These are phyloP conservation scores for Micractinium sp. DNA, from an alignment of 139 green algal genomes.

Conservation along the genomic window DNA sequence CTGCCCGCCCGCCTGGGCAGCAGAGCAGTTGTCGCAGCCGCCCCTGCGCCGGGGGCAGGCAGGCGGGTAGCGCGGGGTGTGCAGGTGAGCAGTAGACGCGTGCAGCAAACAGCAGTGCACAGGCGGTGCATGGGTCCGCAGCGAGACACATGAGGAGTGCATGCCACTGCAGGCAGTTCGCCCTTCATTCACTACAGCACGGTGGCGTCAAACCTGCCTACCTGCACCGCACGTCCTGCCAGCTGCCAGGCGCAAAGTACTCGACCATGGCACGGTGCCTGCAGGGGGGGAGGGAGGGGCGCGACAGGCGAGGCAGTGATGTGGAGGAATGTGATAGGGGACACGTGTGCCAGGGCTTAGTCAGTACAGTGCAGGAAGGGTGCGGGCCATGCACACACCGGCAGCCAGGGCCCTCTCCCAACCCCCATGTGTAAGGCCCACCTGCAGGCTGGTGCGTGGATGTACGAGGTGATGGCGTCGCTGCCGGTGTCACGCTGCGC, in stretches of 20 bases:
- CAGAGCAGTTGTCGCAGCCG: slow-evolving; percentile 46
- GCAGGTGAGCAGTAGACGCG: no score
- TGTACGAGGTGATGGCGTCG: slow-evolving; percentile 25
- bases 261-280: slow-evolving; percentile 39
- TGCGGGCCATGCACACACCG: background rate
- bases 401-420: background rate
- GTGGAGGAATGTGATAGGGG: background rate
- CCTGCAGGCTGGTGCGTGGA: slow-evolving; percentile 19
- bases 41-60: background rate
- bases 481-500: slow-evolving; percentile 20
- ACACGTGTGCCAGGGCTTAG: background rate
- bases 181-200: no score
- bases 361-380: no score
- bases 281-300: background rate
- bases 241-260: slow-evolving; percentile 34
- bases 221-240: background rate
- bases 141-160: no score
- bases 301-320: background rate
- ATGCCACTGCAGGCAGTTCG: no score
- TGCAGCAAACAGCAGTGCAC: no score
- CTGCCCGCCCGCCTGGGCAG: background rate
- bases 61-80: no score
- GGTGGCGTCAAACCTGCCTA: background rate
- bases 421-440: background rate
- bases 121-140: no score